Evolutionary conservation across 441 rosid genomes (phyloP).

Genomic region (Syzygium syzygioides): DNA sequence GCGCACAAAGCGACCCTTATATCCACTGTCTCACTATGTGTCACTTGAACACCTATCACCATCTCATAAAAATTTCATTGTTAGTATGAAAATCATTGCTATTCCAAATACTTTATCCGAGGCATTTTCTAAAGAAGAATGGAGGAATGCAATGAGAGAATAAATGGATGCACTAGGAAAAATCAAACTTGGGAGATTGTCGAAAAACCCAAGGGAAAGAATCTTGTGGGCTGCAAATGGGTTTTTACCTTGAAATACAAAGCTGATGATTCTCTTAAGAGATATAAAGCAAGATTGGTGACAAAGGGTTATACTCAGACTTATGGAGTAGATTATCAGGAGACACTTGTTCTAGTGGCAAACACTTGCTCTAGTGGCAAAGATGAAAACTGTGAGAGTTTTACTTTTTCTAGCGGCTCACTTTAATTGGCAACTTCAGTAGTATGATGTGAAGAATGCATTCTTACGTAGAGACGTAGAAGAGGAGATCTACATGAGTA

Average conservation of each 20-base stretch:
- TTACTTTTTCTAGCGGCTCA: neutral
- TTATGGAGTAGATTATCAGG: neutral
- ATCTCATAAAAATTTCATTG: neutral
- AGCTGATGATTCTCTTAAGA: neutral
- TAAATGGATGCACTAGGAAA: neutral
- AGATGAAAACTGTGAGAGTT: neutral
- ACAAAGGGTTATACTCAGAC: neutral
- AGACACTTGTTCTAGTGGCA: neutral
- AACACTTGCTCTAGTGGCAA: neutral
- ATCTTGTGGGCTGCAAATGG: neutral
- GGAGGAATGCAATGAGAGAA: neutral
- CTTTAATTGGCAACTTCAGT: neutral
- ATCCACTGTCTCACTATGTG: neutral
- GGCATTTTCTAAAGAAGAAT: neutral
- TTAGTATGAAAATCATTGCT: neutral
- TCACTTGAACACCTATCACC: no score
- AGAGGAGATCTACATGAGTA: neutral
- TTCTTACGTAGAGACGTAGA: neutral
- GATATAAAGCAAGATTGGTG: neutral
- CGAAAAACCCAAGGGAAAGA: neutral
- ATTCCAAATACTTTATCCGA: neutral
- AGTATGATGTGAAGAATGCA: neutral
- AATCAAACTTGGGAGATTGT: neutral
- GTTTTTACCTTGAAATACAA: neutral
- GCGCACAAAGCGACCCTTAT: neutral